Base-by-base conservation (phyloP, 2,329 filamentous ascomycete genomes). In the Fusarium globosum region DNA sequence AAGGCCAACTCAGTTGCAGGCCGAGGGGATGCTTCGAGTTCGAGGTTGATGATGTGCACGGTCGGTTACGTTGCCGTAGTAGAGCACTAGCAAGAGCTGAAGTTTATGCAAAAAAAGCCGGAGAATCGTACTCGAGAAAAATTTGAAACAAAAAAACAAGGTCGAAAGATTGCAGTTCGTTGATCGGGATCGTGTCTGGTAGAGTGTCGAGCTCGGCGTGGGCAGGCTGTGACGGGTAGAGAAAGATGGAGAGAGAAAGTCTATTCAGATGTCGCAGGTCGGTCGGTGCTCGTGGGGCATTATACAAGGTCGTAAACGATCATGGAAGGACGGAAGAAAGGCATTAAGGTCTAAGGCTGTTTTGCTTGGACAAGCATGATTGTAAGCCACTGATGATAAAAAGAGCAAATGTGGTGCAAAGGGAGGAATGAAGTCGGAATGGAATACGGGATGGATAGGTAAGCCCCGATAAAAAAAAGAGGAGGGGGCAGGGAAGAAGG, bases 301-400 rank as follows among this genome's bases (percentile, higher is more conserved):
- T 78, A 78, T 77, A 68, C 70, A 72, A 72, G 61, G 73, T 76
- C 75, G 76, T 78, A 64, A 76, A 68, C 52, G 67, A 78, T 78
- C 74, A 68, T 77, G 46, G 66, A 63, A 78, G 57, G 65, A 69
- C 63, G 73, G 65, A 63, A 74, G 65, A 73, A 78, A 76, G 65
- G 76, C 65, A 78, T 78, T 77, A 78, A 78, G 64, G 69, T 75
- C 74, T 76, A 77, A 72, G 68, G 73, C 70, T 75, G 68, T 67
- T 69, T 71, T 71, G 70, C 51, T 71, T 57, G 67, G 41, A 61
- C 65, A 75, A 72, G 60, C 59, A 63, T 62, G 57, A 66, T 57
- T 59, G 72, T 78, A 61, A 77, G 74, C 72, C 65, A 60, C 68
- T 65, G 74, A 66, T 71, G 74, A 42, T 57, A 65, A 56, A 53